A percentile compares a stretch with the other conserved stretches of the same genome.
phyloP scores from a whole-genome alignment of 192 early-diverging fungal genomes.

The Geranomyces variabilis region DNA sequence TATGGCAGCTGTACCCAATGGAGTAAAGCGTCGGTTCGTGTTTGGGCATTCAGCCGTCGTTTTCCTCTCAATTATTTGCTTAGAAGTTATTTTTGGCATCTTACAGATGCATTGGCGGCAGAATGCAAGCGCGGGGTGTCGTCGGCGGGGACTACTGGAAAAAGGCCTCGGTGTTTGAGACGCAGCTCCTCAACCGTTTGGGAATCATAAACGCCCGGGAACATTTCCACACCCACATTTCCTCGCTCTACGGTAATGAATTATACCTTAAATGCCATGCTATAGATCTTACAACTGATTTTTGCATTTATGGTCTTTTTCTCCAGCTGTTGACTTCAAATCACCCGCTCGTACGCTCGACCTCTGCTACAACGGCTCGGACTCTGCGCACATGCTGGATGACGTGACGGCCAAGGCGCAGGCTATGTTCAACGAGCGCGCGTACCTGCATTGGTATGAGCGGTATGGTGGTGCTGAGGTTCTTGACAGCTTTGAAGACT shows the following conservation, averaged over 20 bases:
- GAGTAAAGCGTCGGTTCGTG: constrained; percentile 26
- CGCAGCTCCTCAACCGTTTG: constrained; percentile 15
- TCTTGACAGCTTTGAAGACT: constrained; percentile 26
- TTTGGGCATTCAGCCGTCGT: background rate
- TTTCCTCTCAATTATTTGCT: background rate
- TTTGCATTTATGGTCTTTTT: too few relatives aligned
- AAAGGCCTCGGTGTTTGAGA: constrained; percentile 10
- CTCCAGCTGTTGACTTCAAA: constrained; percentile 29
- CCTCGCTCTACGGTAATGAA: constrained; percentile 28
- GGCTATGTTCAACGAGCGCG: constrained; percentile 32
- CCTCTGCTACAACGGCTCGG: constrained; percentile 34
- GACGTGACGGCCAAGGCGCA: constrained; percentile 16
- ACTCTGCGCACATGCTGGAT: constrained; percentile 12
- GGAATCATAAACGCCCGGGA: constrained; percentile 5
- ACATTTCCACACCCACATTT: constrained; percentile 26
- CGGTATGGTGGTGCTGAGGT: constrained; percentile 33
- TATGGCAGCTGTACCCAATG: constrained; percentile 23
- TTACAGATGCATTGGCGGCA: constrained; percentile 32
- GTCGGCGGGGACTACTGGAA: constrained; percentile 40
- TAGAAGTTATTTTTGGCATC: background rate
- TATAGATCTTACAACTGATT: too few relatives aligned
- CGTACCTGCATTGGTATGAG: constrained; percentile 52
- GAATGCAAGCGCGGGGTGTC: constrained; percentile 41
- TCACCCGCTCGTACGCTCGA: constrained; percentile 35
- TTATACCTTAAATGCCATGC: too few relatives aligned